Conservation (phyloP, 208 protist species). For the Endotrypanum monterogeii region DNA sequence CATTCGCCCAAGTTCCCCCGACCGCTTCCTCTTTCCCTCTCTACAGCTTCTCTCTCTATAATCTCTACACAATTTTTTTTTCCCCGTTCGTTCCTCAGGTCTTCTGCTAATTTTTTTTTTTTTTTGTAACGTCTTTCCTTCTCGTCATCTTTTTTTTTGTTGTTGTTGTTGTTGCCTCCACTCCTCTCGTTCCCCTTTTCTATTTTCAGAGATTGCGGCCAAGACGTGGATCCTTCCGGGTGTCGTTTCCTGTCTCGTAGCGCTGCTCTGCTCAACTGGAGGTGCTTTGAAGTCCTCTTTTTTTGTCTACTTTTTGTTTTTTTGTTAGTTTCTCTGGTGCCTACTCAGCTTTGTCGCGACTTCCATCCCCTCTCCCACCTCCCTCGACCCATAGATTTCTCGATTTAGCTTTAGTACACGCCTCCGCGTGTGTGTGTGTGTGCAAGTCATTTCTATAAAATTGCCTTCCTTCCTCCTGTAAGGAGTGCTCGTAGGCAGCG, state of each 20-base stretch:
- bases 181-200: not conserved
- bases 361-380: not conserved
- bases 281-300: not conserved
- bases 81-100: not conserved
- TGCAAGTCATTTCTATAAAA: not conserved
- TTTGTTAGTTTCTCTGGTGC: not conserved
- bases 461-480: not conserved
- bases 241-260: not conserved
- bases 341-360: slow-evolving; percentile 7
- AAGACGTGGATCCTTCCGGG: not conserved
- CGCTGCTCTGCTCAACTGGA: not conserved
- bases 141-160: not conserved
- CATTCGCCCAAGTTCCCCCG: not conserved
- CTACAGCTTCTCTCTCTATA: not conserved
- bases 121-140: not conserved
- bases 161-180: too few species aligned
- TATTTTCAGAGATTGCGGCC: not conserved
- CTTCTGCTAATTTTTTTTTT: not conserved
- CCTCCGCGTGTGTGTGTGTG: too few species aligned
- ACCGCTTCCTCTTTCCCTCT: not conserved
- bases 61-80: not conserved
- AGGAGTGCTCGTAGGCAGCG: not conserved
- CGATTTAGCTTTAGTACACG: not conserved
- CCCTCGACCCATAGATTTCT: not conserved
- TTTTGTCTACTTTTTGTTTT: not conserved